phyloP scores from a whole-genome alignment of 2,329 filamentous ascomycete genomes.

The Ascochyta rabiei region DNA sequence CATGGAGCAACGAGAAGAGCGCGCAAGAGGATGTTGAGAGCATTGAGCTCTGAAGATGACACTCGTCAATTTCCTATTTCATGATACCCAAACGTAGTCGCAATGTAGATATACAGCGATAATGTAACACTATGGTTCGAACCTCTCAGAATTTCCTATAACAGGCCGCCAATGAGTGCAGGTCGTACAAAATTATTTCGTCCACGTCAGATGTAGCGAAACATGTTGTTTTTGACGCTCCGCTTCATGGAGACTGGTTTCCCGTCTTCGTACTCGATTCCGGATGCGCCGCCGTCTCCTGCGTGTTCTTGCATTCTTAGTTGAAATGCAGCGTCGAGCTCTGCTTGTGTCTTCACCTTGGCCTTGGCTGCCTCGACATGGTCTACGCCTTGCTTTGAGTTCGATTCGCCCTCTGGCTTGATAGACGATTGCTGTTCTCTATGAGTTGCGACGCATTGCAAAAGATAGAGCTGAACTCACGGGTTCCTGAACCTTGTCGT shows the following conservation, averaged over 20 bases:
- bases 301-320: constrained; percentile 69
- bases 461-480: not conserved
- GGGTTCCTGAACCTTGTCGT: constrained; percentile 11
- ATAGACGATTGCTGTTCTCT: constrained; percentile 15
- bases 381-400: constrained; percentile 4
- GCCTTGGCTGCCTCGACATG: constrained; percentile 25
- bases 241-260: constrained; percentile 75
- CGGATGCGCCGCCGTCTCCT: constrained; percentile 73
- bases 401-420: constrained; percentile 11
- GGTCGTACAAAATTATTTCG: not conserved
- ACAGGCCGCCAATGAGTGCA: not conserved
- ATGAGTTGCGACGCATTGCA: not conserved
- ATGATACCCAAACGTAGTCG: constrained; percentile 19
- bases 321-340: constrained; percentile 71
- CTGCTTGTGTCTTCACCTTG: constrained; percentile 61
- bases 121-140: constrained; percentile 4
- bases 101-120: constrained; percentile 15
- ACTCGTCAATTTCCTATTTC: constrained; percentile 1
- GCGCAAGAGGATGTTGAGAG: constrained; percentile 3
- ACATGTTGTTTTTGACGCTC: constrained; percentile 78
- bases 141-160: not conserved
- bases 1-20: not conserved
- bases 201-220: constrained; percentile 64
- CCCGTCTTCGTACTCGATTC: constrained; percentile 77
- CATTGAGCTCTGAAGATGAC: constrained; percentile 13